Evolutionary conservation across 805 yeast species (phyloP), one percentile per base, ranked within the genome.

Genomic region (Isabelozyma gotoi): DNA sequence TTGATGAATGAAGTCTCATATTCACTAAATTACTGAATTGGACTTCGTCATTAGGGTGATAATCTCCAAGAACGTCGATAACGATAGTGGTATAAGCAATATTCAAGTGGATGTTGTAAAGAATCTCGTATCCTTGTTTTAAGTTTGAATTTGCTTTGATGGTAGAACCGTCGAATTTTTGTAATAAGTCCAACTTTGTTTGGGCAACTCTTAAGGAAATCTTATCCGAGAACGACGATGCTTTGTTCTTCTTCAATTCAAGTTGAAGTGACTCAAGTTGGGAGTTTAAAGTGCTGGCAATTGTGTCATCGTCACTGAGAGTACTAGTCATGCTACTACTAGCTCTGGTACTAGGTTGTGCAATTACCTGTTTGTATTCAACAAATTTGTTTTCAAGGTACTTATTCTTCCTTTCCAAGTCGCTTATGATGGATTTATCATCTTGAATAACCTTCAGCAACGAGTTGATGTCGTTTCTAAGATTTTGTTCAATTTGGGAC

Each of bases 401-500:
- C 39, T 45, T 49, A 37, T 59, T 58, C 15, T 47, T 53, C 21
- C 43, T 50, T 27, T 57, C 51, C 33, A 62, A 49, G n/a, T 50
- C 47, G 17, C 40, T 36, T 5, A 62, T 55, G 4, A 42, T 19
- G 4, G 7, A 40, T 42, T 53, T 47, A 42, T 57, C 55, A 11
- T 50, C 39, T 16, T 47, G 37, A 3, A 62, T 45, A 6, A 48
- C 48, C 6, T 46, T 44, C 40, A 41, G 40, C 16, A 68, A 47
- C 4, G 39, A 40, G 2, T 43, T 49, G 19, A 81, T 61, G 4
- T 77, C 74, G 2, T 51, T 43, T 11, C 65, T 62, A 11, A 81
- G 59, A 19, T 77, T 78, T 3, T 47, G 44, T 45, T 80, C 82
- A 0, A 76, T 61, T 17, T 62, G 68, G 1, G 53, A 20, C 42